Base-by-base conservation (phyloP, 2,329 filamentous ascomycete genomes). In the Pseudogymnoascus sp. region DNA sequence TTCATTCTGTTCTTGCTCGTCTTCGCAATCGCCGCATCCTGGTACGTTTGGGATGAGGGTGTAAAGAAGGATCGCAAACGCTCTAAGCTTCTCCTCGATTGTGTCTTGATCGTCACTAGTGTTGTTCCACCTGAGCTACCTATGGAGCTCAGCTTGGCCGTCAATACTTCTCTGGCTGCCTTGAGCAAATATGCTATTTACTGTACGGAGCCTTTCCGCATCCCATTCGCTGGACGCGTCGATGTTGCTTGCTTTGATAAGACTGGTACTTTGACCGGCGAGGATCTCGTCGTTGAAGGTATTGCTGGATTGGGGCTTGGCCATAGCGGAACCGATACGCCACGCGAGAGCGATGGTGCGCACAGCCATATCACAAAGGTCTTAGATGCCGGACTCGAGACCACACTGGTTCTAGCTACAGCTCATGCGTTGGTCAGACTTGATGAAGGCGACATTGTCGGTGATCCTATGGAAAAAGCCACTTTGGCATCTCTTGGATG, bases 21-120 rank as follows among this genome's bases (percentile, higher is more conserved):
- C 68, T 99, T 99, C 75, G 95, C 95, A 68, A 83, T 99, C 71
- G 95, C 94, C 60, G 94, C 94, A 58, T 96, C 94, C 10, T 96
- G 94, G 92, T 99, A 99, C 73, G 94, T 99, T 62, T 99, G 94
- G 94, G 84, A 92, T 63, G 92, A 99, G 74, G 95, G 94, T 77
- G 92, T 99, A 59, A 82, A 83, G 71, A 91, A 89, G 76, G 92
- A 97, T 70, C 88, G 94, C 71, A 97, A 99, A 79, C 87, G 94
- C 65, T 97, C 92, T 52, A 99, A 99, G 82, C 83, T 99, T 37
- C 82, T 99, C 61, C 83, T 99, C 59, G 95, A 99, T 76, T 99
- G 95, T 71, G 84, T 99, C 74, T 86, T 99, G 73, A 99, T 99
- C 69, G 84, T 99, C 68, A 99, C 94, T 38, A 96, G 91, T 71